Base-by-base conservation (phyloP, 1,139 yeast genomes). In the Pichia sp. region DNA sequence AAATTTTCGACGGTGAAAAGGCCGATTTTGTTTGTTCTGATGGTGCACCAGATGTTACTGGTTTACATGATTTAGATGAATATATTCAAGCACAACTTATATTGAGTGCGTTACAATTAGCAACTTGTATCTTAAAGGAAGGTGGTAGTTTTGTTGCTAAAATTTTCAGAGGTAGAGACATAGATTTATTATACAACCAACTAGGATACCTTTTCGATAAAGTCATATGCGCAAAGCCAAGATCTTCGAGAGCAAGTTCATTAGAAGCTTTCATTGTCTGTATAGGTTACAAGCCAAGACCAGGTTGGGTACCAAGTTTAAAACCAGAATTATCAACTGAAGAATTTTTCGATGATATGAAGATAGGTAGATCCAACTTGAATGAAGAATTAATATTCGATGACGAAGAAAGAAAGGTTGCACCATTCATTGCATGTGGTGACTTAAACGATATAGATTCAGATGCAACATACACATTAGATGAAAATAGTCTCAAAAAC, bases 11-110 rank as follows among this genome's bases (percentile, higher is more conserved):
- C 32, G 96, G 96, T 38, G 88, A 87, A 58, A 83, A 86, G 44
- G 98, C 98, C 0, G 99, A 93, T 65, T 85, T 93, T 62, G 96
- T 93, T 1, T 88, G 96, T 59, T 85, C 95, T 55, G 99, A 93
- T 66, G 99, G 99, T 45, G 99, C 99, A 0, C 99, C 99, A 2
- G 99, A 93, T 68, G 99, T 93, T 22, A 94, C 99, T 0, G 99
- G 99, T 1, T 68, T 93, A 46, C 99, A 94, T 63, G 99, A 94
- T 67, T 72, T 93, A 53, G 99, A 93, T 66, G 99, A 93, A 65
- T 93, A 91, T 62, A 87, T 93, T 47, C 99, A 93, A 68, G 97
- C 96, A 1, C 99, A 93, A 63, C 73, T 93, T 52, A 86, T 94
- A 44, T 72, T 90, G 55, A 83, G 96, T 34, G 99, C 99, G 1